These are phyloP conservation scores for Smittium culicis DNA, from an alignment of 371 early-diverging fungal species.

Conservation along the genomic window DNA sequence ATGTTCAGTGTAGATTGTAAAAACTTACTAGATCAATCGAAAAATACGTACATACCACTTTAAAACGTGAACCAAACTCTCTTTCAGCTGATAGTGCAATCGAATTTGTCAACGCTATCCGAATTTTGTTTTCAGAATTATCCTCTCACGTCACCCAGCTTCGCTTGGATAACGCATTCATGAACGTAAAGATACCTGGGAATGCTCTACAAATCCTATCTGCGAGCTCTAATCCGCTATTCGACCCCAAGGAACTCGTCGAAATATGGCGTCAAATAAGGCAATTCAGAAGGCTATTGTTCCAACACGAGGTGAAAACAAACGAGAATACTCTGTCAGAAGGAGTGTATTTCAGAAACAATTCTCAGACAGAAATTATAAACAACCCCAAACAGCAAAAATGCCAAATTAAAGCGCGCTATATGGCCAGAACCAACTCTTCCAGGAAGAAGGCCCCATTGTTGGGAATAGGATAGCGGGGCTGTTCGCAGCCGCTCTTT, in stretches of 20 bases:
- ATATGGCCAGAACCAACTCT: neutral
- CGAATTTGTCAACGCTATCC: neutral
- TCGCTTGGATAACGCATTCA: neutral
- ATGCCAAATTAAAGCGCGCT: neutral
- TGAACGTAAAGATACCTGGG: neutral
- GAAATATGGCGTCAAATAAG: neutral
- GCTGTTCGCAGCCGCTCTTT: neutral
- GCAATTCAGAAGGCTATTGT: neutral
- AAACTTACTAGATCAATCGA: neutral
- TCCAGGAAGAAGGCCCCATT: neutral
- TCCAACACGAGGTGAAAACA: neutral
- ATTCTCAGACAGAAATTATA: neutral
- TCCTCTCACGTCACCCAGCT: neutral
- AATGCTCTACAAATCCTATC: neutral
- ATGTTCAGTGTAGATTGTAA: neutral
- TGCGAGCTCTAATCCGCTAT: neutral
- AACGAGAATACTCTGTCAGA: neutral
- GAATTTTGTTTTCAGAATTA: neutral
- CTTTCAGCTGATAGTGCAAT: neutral
- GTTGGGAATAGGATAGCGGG: neutral
- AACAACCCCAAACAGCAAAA: neutral
- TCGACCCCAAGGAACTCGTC: neutral
- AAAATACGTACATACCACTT: neutral
- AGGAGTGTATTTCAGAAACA: neutral
- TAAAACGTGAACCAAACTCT: neutral